Conservation (phyloP, 1,284 basidiomycete genomes). For the Porogramme epimiltina region DNA sequence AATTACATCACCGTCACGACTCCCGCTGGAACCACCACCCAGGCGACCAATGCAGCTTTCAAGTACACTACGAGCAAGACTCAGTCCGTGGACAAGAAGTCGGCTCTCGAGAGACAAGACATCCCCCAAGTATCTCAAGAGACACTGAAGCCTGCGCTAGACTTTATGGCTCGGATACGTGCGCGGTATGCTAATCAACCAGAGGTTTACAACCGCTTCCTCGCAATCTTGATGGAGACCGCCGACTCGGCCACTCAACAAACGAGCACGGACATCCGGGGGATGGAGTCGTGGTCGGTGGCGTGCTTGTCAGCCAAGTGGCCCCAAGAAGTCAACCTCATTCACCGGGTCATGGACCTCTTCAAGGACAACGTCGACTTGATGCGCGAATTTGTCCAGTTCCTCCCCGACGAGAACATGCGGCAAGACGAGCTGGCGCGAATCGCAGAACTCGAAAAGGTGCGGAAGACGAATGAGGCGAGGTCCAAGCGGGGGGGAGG, state of each 20-base stretch:
- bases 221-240: constrained; percentile 84
- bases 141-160: constrained; percentile 74
- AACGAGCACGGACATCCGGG: constrained; percentile 73
- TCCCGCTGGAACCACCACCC: constrained; percentile 63
- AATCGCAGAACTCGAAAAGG: constrained; percentile 25
- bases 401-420: constrained; percentile 76
- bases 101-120: background rate
- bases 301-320: constrained; percentile 30
- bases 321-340: constrained; percentile 75
- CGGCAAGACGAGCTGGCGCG: constrained; percentile 43
- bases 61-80: constrained; percentile 9
- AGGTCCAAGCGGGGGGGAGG: constrained; percentile 22
- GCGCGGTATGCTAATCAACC: constrained; percentile 84
- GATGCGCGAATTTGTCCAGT: constrained; percentile 89
- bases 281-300: constrained; percentile 54
- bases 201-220: constrained; percentile 92
- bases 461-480: constrained; percentile 17
- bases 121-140: constrained; percentile 15
- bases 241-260: constrained; percentile 29
- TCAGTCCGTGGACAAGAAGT: constrained; percentile 1
- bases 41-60: constrained; percentile 31
- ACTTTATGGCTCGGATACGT: constrained; percentile 98
- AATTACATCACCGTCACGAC: constrained; percentile 88
- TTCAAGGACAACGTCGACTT: constrained; percentile 91
- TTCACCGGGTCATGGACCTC: constrained; percentile 81